Evolutionary conservation across 805 yeast species (phyloP), one percentile per base, ranked within the genome.

Genomic region (Candida glaebosa): DNA sequence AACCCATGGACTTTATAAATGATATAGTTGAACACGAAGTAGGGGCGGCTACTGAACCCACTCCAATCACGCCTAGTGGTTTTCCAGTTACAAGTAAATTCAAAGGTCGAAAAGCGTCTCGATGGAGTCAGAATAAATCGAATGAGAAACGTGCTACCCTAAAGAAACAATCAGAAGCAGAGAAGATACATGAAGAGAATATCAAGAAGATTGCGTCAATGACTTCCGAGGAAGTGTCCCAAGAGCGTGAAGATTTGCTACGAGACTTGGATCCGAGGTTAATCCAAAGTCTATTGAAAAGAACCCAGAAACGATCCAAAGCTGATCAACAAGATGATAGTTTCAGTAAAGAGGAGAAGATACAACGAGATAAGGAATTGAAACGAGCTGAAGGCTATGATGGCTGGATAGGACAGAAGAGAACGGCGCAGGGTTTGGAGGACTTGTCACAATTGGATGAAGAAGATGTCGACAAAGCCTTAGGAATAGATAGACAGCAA

Each of bases 181-280:
- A 84, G 48, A 74, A 78, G 54, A 87, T 89, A 17, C 91, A 87
- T 57, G 57, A 75, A 42, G 96, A 89, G 54, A 90, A 88, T 58
- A 59, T 85, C 46, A 76, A 79, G 30, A 68, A 72, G 31, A 57
- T 90, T 41, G 65, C 78, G 28, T 58, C 63, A 10, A 82, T 89
- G 90, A 67, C 82, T 2, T 72, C 69, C 2, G 82, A 76, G 14
- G 88, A 89, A 53, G 74, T 87, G 26, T 67, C 72, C 25, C 61
- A 67, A 35, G 91, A 87, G 49, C 73, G 78, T 47, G 75, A 77
- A 47, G 95, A 87, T 51, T 61, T 90, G 26, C 48, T 87, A 39
- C 71, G 71, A n/a, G 69, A 74, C 0, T 65, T 90, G 57, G 82
- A 86, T 58, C 95, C 96, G 0, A 71, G 71, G 41, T 70, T 88